phyloP scores from a whole-genome alignment of 23 red algal species.

The Gracilariopsis chorda region DNA sequence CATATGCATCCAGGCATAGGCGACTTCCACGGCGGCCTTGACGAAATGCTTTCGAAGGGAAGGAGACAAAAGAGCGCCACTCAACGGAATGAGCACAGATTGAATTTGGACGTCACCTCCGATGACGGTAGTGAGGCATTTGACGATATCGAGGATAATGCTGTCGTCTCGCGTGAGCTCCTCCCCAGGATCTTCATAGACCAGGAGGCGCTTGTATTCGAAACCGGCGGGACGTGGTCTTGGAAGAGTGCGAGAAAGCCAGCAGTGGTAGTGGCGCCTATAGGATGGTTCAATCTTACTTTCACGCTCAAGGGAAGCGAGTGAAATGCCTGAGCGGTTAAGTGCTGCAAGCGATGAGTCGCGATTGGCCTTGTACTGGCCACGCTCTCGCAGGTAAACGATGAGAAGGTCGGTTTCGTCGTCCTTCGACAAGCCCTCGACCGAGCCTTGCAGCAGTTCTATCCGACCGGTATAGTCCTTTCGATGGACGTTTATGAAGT shows the following conservation, averaged over 20 bases:
- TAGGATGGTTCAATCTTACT: slow-evolving; percentile 79
- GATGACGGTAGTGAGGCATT: slow-evolving; percentile 85
- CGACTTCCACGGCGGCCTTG: slow-evolving; percentile 80
- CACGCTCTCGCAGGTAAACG: slow-evolving; percentile 80
- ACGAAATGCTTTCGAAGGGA: slow-evolving; percentile 85
- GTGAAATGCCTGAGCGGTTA: slow-evolving; percentile 60
- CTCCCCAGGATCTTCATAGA: slow-evolving; percentile 89
- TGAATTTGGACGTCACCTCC: slow-evolving; percentile 81
- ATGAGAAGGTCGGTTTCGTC: slow-evolving; percentile 88
- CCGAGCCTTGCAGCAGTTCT: slow-evolving; percentile 77
- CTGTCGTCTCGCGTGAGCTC: slow-evolving; percentile 84
- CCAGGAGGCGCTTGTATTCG: slow-evolving; percentile 90
- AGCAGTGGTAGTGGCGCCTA: slow-evolving; percentile 85
- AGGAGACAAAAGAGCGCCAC: slow-evolving; percentile 70
- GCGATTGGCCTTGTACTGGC: slow-evolving; percentile 81
- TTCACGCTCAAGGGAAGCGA: slow-evolving; percentile 74
- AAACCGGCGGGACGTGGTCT: slow-evolving; percentile 80
- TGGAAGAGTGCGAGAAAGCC: slow-evolving; percentile 68
- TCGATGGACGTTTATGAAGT: slow-evolving; percentile 87
- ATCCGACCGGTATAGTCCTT: slow-evolving; percentile 90
- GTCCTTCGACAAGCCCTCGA: slow-evolving; percentile 62
- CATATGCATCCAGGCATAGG: slow-evolving; percentile 86
- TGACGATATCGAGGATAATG: slow-evolving; percentile 80
- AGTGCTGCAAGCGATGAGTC: slow-evolving; percentile 79
- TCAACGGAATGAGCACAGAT: slow-evolving; percentile 76